Base-by-base conservation (phyloP, 1,284 basidiomycete genomes). In the Tilletia walkeri region DNA sequence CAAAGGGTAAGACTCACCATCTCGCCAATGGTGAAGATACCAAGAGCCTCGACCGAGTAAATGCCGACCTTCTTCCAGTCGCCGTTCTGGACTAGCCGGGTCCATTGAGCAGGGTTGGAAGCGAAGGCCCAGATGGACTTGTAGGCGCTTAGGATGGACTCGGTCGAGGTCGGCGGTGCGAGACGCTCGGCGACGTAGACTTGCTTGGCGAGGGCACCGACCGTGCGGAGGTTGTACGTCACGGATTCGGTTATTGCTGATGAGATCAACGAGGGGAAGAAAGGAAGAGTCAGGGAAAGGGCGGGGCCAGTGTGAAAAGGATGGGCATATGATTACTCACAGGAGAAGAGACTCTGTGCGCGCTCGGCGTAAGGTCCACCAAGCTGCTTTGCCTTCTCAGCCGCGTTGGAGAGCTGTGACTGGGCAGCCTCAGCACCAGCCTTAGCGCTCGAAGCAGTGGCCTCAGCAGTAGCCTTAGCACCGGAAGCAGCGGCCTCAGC, bases 131-230 rank as follows among this genome's bases (percentile, higher is more conserved):
- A 93, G 75, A 97, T 86, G 54, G 89, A 87, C 71, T 88, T 85
- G 85, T 95, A 96, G 34, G 90, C 91, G 70, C 87, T 86, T 61
- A 88, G 86, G 84, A 93, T 85, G 69, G 89, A 86, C 49, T 87
- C 84, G 67, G 92, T 72, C 36, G 89, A 89, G 16, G 87, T 87
- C 30, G 95, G 95, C 18, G 93, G 93, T 66, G 91, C 89, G 68
- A 98, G 88, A 72, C 89, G 89, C 86, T 98, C 95, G 65, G 90
- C 89, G 75, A 92, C 85, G 87, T 97, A 98, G 72, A 98, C 89
- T 83, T 95, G 93, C 86, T 95, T 94, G 77, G 90, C 85, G 76
- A 98, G 84, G 81, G 95, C 93, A 72, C 90, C 89, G 66, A 90
- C 88, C 70, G 97, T 93, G 71, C 91, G 86, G 69, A 78, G 70